phyloP scores from a whole-genome alignment of 106 monocot genomes.

The Alisma plantagoaquatica region DNA sequence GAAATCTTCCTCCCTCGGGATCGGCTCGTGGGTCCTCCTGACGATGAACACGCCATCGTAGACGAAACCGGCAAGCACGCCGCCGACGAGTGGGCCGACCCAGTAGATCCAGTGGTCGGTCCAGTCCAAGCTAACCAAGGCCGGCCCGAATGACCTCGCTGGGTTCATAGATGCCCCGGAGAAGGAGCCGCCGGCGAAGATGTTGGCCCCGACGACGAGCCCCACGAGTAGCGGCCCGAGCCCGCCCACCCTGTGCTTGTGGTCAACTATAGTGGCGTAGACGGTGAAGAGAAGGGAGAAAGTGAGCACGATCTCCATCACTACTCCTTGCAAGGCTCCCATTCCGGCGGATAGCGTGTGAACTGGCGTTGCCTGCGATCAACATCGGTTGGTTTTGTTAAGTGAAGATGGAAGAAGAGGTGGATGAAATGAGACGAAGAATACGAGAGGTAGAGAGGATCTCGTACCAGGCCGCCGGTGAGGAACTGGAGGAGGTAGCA shows the following conservation, averaged over 20 bases:
- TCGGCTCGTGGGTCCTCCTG: slow-evolving; percentile 24
- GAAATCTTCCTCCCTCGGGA: slow-evolving; percentile 36
- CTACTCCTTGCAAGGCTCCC: slow-evolving; percentile 39
- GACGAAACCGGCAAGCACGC: slow-evolving; percentile 46
- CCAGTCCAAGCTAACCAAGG: slow-evolving; percentile 42
- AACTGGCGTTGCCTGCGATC: slow-evolving; percentile 56
- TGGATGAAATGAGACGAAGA: no score
- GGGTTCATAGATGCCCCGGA: slow-evolving; percentile 95
- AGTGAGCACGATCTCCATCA: slow-evolving; percentile 81
- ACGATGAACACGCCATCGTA: slow-evolving; percentile 46
- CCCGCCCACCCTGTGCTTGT: slow-evolving; percentile 28
- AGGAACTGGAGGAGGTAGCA: no score
- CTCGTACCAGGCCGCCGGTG: no score
- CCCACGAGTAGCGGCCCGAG: slow-evolving; percentile 57
- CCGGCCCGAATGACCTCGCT: slow-evolving; percentile 80
- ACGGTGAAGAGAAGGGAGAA: slow-evolving; percentile 75
- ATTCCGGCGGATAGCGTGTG: slow-evolving; percentile 49
- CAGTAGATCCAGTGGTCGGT: no score
- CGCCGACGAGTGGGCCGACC: slow-evolving; percentile 71
- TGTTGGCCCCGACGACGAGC: slow-evolving; percentile 63
- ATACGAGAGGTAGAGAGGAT: no score
- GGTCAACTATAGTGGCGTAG: slow-evolving; percentile 68
- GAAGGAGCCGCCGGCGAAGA: slow-evolving; percentile 67
- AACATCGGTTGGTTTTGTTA: no score
- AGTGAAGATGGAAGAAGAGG: no score